Base-by-base conservation (phyloP, 495 filamentous ascomycete species). In the Aspergillus bertholletiae region DNA sequence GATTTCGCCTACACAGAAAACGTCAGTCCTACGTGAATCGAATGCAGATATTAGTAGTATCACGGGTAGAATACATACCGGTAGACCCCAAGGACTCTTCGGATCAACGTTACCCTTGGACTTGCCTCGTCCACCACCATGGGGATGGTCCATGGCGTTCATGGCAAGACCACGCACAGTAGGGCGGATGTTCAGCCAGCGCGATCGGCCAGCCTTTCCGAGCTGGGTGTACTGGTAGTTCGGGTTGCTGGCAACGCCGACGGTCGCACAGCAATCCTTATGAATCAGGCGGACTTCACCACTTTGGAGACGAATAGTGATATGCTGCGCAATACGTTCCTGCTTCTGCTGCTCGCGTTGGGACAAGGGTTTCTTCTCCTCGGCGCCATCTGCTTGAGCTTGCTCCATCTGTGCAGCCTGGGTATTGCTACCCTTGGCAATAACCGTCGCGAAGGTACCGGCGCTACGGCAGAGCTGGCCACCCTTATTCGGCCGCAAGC, bases 81-180 rank as follows among this genome's bases (percentile, higher is more conserved):
- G 91, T 67, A 83, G 85, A 63, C 95, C 95, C 94, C 94, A 98
- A 55, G 92, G 92, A 76, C 90, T 96, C 67, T 91, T 89, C 41
- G 95, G 92, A 67, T 94, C 77, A 52, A 89, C 81, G 70, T 97
- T 97, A 80, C 94, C 92, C 88, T 98, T 97, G 22, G 90, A 96
- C 77, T 98, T 98, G 68, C 94, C 94, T 77, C 95, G 81, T 68
- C 94, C 94, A 87, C 94, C 94, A 81, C 94, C 94, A 73, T 98
- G 94, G 61, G 94, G 92, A 82, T 98, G 94, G 60, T 98, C 95
- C 56, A 76, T 82, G 55, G 92, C 91, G 72, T 98, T 98, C 94
- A 98, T 98, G 18, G 94, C 94, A 63, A 98, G 70, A 85, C 94
- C 94, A 74, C 94, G 82, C 30, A 98, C 94, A 6, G 94, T 96